These are phyloP conservation scores for Lithohypha guttulata DNA, from an alignment of 2,329 filamentous ascomycete genomes.

Conservation along the genomic window DNA sequence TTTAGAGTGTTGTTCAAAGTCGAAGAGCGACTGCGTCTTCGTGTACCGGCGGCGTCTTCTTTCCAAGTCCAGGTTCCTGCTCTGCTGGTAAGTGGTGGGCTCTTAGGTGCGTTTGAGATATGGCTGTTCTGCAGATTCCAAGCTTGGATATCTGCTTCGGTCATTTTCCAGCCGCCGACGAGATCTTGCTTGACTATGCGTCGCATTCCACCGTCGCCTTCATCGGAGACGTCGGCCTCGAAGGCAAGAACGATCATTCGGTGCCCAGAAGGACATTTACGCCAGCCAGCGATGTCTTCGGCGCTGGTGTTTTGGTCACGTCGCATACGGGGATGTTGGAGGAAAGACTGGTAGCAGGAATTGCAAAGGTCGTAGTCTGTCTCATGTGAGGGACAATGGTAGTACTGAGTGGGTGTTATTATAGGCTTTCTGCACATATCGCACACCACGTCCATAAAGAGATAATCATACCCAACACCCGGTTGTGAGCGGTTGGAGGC, in stretches of 20 bases:
- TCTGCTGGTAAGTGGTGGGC: slow-evolving; percentile 6
- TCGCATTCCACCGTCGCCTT: slow-evolving; percentile 51
- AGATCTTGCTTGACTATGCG: slow-evolving; percentile 60
- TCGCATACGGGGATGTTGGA: slow-evolving; percentile 54
- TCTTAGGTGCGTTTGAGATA: not conserved
- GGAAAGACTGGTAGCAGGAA: slow-evolving; percentile 62
- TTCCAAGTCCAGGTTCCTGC: slow-evolving; percentile 22
- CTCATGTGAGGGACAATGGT: slow-evolving; percentile 56
- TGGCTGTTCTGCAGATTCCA: slow-evolving; percentile 4
- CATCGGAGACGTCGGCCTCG: slow-evolving; percentile 38
- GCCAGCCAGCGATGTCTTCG: slow-evolving; percentile 72
- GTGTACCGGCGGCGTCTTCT: slow-evolving; percentile 14
- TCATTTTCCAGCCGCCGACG: slow-evolving; percentile 64
- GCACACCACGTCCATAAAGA: slow-evolving; percentile 65
- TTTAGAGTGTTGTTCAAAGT: slow-evolving; percentile 8
- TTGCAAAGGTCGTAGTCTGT: slow-evolving; percentile 73
- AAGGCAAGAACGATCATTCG: slow-evolving; percentile 76
- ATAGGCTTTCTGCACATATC: slow-evolving; percentile 69
- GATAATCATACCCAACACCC: slow-evolving; percentile 47
- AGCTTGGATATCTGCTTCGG: slow-evolving; percentile 41
- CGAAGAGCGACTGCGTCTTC: slow-evolving; percentile 10
- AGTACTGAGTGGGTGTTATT: slow-evolving; percentile 55
- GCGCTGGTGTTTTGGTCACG: slow-evolving; percentile 34
- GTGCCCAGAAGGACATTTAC: slow-evolving; percentile 68
- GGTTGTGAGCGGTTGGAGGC: slow-evolving; percentile 36